Base-by-base conservation (phyloP, 1,284 basidiomycete genomes). In the Lentinula novae-zelandiae region DNA sequence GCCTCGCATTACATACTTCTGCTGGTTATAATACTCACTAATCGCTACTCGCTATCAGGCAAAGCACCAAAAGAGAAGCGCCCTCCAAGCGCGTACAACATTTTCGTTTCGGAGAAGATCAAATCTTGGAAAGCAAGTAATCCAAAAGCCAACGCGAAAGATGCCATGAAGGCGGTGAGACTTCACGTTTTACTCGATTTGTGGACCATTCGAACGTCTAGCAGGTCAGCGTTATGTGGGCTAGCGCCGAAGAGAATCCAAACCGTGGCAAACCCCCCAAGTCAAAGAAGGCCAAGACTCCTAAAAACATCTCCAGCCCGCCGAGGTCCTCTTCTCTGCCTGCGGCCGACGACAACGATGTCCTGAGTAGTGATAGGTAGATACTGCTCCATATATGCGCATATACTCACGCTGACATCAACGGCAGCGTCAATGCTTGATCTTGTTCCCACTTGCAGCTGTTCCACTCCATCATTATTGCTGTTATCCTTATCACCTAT, bases 51-150 rank as follows among this genome's bases (percentile, higher is more conserved):
- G 22, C 33, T 12, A n/a, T 8, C 10, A 51, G 46, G 39, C 36
- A 51, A 50, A 44, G 50, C 20, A 12, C 33, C 15, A 17, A 58
- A 58, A 52, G 57, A 58, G 34, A 58, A 58, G 52, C 57, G 57
- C 5, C 33, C 48, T 58, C 57, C 57, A 6, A 52, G 33, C 13
- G 49, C 57, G 1, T 58, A 58, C 40, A 50, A 58, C 22, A 15
- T 52, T 17, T 58, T 58, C 27, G 27, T 51, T 3, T 8, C 48
- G 15, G 48, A 40, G 17, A 44, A 52, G 7, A 39, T 58, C 22
- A 38, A 36, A 12, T 17, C 38, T 15, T 58, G 57, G 57, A 58
- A 58, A 6, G 48, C 48, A 17, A 36, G 17, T 7, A 51, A 58
- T n/a, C 57, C 57, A 10, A 49, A 36, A 13, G 31, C 27, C 2